Evolutionary conservation across 768 basidiomycete species (phyloP), one percentile per base, ranked within the genome.

Genomic region (Suillus tomentosus): DNA sequence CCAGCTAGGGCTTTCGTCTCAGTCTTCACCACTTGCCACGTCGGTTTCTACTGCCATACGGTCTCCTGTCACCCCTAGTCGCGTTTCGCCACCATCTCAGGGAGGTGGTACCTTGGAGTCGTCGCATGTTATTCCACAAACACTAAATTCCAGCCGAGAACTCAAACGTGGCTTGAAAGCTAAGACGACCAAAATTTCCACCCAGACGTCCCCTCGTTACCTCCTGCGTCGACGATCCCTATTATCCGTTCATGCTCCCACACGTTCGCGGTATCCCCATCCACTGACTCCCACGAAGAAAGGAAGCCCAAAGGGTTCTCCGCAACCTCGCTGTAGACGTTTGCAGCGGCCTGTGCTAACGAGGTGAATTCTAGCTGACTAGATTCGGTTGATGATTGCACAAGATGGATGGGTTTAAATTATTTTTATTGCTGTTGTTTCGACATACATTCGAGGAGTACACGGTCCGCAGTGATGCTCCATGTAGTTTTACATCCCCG

Each of bases 381-480:
- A 6, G 3, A n/a, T 61, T 45, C 11, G 3, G 14, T 17, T 61
- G 43, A 61, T 57, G 4, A 27, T 60, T 24, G 15, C 17, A 37
- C 19, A 5, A 31, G 0, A 43, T 61, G n/a, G 60, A 48, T 43
- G 43, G 40, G 22, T 24, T 62, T 62, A 42, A 60, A 2, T 61
- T 63, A 63, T 76, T 63, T 56, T 69, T 77, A 77, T 77, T 77
- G 73, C 73, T 75, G 74, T 77, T 75, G 74, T 75, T 48, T 70
- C 63, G 34, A 60, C 10, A 62, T n/a, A n/a, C 36, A 31, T 39
- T 62, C 31, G 57, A 63, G 53, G 53, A 40, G 57, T 36, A 47
- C 24, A 45, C 42, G 36, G 17, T 34, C 22, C 36, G 22, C 27
- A 47, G 40, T 62, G 37, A 60, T 60, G 19, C 24, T 58, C 57